Conservation (phyloP, 2,329 filamentous ascomycete genomes). For the Pyricularia pennisetigena region DNA sequence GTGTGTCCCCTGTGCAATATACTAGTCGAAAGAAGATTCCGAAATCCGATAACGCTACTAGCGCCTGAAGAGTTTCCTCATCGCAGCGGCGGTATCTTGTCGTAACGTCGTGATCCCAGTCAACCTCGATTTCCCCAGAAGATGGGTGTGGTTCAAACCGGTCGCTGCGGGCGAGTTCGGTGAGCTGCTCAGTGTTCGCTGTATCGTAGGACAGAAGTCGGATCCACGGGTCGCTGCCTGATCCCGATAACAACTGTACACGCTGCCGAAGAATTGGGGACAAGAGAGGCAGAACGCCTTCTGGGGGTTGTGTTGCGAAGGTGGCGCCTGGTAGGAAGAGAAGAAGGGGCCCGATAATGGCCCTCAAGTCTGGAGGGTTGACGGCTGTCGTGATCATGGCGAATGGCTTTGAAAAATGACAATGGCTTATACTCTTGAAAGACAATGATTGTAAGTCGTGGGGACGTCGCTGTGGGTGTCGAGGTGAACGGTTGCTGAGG, state of each 20-base stretch:
- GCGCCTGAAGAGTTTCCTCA: constrained; percentile 62
- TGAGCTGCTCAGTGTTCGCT: constrained; percentile 44
- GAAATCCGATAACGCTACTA: constrained; percentile 49
- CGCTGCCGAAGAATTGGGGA: constrained; percentile 58
- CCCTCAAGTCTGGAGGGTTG: constrained; percentile 32
- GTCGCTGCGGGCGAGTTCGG: constrained; percentile 51
- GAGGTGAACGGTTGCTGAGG: not conserved
- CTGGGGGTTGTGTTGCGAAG: constrained; percentile 45
- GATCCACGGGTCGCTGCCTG: constrained; percentile 57
- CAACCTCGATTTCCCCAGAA: constrained; percentile 69
- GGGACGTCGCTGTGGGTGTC: not conserved
- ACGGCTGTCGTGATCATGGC: constrained; percentile 15
- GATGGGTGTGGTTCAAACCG: constrained; percentile 70
- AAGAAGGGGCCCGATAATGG: constrained; percentile 45
- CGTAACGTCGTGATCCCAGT: constrained; percentile 53
- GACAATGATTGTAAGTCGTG: not conserved
- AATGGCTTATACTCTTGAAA: not conserved
- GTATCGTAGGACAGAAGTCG: constrained; percentile 61
- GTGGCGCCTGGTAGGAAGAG: constrained; percentile 50
- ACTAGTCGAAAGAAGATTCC: constrained; percentile 56
- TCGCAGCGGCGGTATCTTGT: constrained; percentile 60
- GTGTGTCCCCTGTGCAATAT: constrained; percentile 57
- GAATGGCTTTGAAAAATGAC: not conserved
- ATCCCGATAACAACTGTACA: constrained; percentile 53
- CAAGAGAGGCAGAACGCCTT: constrained; percentile 47